Percentiles rank a stretch among this genome's conserved stretches.
Evolutionary conservation across 2,329 filamentous ascomycete species (phyloP).

Genomic region (Fusarium lateritium): DNA sequence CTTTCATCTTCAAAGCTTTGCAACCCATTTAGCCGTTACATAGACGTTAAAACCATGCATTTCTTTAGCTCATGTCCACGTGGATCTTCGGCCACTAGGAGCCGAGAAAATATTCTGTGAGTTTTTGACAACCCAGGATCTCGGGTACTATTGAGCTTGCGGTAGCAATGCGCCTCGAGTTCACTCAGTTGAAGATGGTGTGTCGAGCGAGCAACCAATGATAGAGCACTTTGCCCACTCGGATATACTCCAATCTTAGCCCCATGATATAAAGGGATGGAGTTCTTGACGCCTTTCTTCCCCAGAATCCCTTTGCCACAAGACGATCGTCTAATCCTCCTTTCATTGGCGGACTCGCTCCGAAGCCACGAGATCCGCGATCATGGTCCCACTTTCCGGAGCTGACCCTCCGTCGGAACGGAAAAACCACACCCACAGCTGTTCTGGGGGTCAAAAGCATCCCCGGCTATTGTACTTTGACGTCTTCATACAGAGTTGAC

Average conservation of each 20-base stretch:
- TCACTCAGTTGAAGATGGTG: background rate
- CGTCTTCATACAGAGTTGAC: slow-evolving; percentile 17
- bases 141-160: too few relatives aligned
- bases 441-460: slow-evolving; percentile 7
- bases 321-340: background rate
- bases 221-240: too few relatives aligned
- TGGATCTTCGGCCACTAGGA: background rate
- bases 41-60: too few relatives aligned
- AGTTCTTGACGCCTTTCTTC: background rate
- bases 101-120: background rate
- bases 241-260: background rate
- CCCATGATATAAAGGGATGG: background rate
- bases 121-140: too few relatives aligned
- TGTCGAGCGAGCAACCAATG: background rate
- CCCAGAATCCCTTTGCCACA: background rate
- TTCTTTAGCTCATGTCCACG: too few relatives aligned
- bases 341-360: slow-evolving; percentile 30
- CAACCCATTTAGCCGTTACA: too few relatives aligned
- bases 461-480: slow-evolving; percentile 18
- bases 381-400: background rate
- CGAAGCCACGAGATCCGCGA: slow-evolving; percentile 9
- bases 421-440: slow-evolving; percentile 10
- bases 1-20: too few relatives aligned
- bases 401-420: background rate
- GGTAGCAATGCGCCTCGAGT: background rate